These are phyloP conservation scores for Arctium minus DNA, from an alignment of 129 eudicot genomes.

Conservation along the genomic window DNA sequence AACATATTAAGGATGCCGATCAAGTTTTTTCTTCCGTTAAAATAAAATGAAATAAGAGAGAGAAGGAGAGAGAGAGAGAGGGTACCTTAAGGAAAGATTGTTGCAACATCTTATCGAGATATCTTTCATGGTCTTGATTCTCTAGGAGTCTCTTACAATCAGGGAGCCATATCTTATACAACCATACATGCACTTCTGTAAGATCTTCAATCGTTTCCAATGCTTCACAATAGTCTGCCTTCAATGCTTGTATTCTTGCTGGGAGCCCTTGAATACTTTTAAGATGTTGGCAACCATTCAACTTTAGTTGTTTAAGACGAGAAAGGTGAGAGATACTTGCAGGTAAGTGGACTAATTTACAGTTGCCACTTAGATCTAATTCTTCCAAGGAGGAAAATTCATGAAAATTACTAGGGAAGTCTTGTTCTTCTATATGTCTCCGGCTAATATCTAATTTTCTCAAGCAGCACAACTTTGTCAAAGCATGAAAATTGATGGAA, in stretches of 20 bases:
- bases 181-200: no score
- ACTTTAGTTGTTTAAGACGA: not conserved
- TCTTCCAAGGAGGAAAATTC: not conserved
- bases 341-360: not conserved
- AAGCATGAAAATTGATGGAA: not conserved
- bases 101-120: not conserved
- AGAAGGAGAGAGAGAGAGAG: no score
- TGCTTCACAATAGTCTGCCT: not conserved
- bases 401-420: not conserved
- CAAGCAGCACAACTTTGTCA: not conserved
- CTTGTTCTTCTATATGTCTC: not conserved
- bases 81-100: not conserved
- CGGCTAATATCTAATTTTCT: not conserved
- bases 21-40: no score
- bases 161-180: not conserved
- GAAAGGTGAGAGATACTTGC: not conserved
- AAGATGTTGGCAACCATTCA: not conserved
- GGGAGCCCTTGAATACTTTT: not conserved
- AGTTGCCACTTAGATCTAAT: not conserved
- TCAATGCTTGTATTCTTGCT: not conserved
- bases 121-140: not conserved
- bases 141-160: not conserved
- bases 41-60: no score
- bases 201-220: not conserved
- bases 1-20: no score